Conservation (phyloP, 345 rosid genomes). For the Hibiscus tridactylites region DNA sequence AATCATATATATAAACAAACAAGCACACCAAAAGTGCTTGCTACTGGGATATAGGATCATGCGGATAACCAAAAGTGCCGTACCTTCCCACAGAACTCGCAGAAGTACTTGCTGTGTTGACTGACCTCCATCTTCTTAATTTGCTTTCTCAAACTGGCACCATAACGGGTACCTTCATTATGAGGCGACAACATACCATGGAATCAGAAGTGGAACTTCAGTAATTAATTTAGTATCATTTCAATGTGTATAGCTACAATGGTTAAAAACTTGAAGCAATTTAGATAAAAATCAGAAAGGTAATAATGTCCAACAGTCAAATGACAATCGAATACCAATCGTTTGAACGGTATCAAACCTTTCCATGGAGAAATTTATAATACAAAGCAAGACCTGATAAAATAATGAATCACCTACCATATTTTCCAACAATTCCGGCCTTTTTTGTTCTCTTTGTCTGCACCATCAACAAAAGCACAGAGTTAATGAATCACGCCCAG, state of each 20-base stretch:
- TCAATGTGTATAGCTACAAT: not conserved
- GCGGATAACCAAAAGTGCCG: not conserved
- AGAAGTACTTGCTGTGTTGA: conserved; percentile 76
- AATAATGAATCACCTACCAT: conserved; percentile 24
- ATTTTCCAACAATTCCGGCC: conserved; percentile 61
- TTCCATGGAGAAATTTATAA: not conserved
- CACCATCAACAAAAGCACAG: not conserved
- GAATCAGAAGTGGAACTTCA: not conserved
- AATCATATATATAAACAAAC: not conserved
- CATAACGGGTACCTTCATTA: conserved; percentile 60
- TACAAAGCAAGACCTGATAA: not conserved
- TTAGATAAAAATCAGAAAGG: not conserved
- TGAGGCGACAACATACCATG: not conserved
- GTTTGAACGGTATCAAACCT: not conserved
- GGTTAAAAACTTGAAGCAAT: not conserved
- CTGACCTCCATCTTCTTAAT: conserved; percentile 87
- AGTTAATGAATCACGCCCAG: not conserved
- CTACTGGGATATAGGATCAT: too few species aligned
- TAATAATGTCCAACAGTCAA: not conserved
- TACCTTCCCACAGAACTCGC: conserved; percentile 88
- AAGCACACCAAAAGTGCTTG: not conserved
- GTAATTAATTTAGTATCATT: not conserved
- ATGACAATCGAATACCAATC: not conserved
- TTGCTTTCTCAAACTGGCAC: conserved; percentile 86
- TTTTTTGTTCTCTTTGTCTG: conserved; percentile 67